Base-by-base conservation (phyloP, 1,284 basidiomycete genomes). In the Ganoderma leucocontextum region DNA sequence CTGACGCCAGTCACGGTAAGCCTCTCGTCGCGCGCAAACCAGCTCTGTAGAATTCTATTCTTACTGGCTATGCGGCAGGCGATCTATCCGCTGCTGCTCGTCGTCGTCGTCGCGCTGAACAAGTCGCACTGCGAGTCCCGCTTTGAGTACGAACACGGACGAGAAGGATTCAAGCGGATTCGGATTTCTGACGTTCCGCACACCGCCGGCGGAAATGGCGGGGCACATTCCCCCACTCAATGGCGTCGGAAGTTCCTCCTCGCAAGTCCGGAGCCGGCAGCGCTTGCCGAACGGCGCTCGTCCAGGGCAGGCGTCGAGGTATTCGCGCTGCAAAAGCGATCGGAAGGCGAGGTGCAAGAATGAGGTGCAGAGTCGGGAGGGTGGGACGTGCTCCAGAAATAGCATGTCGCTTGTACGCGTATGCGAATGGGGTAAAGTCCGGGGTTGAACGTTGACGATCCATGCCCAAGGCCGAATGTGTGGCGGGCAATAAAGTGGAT, bases 241-340 rank as follows among this genome's bases (percentile, higher is more conserved):
- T 55, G 53, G 53, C 53, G 53, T 2, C 53, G 33, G 6, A 55
- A 55, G 53, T 55, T 55, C 17, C 53, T 55, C 7, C 53, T 55
- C 10, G 47, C 47, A 10, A 49, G 22, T 22, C 47, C 47, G 5
- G 29, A 29, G 29, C 47, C 22, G 47, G 10, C 47, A 5, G 47
- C 22, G 2, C 22, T 49, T 25, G 22, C 25, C 47, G 22, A 49
- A 22, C 47, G 25, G 3, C 22, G 47, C 22, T 9, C 47, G 9
- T 25, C 47, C 9, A 10, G 47, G 22, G 22, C n/a, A 1, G 47
- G 47, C 2, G n/a, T 49, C 47, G 47, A 49, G 47, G 47, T 5
- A 0, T 25, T 49, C n/a, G 47, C 47, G 47, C 22, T 49, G 2
- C 47, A 49, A 25, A 49, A 13, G 22, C 47, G 47, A 4, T 29